Percentiles rank a stretch among this genome's conserved stretches.
phyloP scores from a whole-genome alignment of 2,329 filamentous ascomycete genomes.

The Stagonosporopsis chrysanthemi region DNA sequence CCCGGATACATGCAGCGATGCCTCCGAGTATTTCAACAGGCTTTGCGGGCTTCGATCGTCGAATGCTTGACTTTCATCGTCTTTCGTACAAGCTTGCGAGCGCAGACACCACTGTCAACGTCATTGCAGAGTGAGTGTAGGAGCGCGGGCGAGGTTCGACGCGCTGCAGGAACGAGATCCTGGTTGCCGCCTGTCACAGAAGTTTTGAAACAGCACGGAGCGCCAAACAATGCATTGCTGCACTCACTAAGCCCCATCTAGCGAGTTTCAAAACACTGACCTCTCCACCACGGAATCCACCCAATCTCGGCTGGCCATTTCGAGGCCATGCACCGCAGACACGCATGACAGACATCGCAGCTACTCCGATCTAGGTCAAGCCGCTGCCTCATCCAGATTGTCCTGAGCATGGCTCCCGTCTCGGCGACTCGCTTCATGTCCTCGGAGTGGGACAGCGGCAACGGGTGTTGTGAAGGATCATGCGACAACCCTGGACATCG shows the following conservation, averaged over 20 bases:
- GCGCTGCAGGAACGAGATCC: constrained; percentile 21
- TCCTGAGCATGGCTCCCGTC: constrained; percentile 20
- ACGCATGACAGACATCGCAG: constrained; percentile 24
- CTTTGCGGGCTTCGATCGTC: neutral
- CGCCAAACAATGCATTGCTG: constrained; percentile 24
- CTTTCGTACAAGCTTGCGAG: neutral
- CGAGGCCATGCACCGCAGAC: constrained; percentile 12
- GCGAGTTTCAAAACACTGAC: constrained; percentile 33
- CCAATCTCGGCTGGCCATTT: constrained; percentile 31
- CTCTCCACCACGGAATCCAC: constrained; percentile 27
- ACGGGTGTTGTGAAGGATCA: constrained; percentile 29
- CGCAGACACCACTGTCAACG: neutral
- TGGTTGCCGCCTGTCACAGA: constrained; percentile 24
- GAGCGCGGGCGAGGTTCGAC: neutral
- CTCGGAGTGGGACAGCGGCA: constrained; percentile 19
- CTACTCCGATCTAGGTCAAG: constrained; percentile 19
- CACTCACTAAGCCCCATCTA: constrained; percentile 25
- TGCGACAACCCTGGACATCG: constrained; percentile 28
- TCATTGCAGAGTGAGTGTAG: constrained; percentile 1
- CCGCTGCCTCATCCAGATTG: constrained; percentile 26
- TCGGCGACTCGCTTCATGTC: constrained; percentile 19
- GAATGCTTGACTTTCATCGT: neutral
- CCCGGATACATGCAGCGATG: neutral
- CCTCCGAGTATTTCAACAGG: neutral
- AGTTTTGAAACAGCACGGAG: constrained; percentile 35